A percentile compares a stretch with the other conserved stretches of the same genome.
phyloP scores from a whole-genome alignment of 805 yeast species.

The Monosporozyma servazzii region DNA sequence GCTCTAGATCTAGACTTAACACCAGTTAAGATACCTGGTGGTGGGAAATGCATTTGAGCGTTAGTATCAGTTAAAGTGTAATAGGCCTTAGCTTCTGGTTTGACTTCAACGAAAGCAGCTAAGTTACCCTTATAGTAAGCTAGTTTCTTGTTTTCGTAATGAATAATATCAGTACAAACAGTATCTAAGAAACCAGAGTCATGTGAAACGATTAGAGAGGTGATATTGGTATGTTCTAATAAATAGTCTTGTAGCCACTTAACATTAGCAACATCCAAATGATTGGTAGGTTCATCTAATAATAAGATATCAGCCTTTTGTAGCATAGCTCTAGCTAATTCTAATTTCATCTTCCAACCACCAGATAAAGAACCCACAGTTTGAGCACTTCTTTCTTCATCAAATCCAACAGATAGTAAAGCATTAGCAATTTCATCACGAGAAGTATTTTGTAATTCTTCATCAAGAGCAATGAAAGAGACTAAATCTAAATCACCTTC shows the following conservation, averaged over 20 bases:
- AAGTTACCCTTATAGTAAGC: constrained; percentile 94
- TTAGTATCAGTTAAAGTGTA: constrained; percentile 88
- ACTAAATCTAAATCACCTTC: constrained; percentile 89
- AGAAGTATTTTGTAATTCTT: constrained; percentile 58
- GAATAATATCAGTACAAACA: constrained; percentile 94
- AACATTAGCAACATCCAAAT: constrained; percentile 88
- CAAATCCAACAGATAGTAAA: constrained; percentile 78
- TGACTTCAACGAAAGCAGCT: constrained; percentile 80
- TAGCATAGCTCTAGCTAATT: constrained; percentile 96
- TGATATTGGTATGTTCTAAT: constrained; percentile 71
- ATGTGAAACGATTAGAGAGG: constrained; percentile 93
- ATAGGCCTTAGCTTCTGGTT: constrained; percentile 94
- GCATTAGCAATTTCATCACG: constrained; percentile 68
- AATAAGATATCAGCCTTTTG: constrained; percentile 92
- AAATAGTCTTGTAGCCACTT: constrained; percentile 90
- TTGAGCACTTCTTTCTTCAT: constrained; percentile 81
- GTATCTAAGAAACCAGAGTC: constrained; percentile 93
- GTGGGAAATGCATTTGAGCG: constrained; percentile 96
- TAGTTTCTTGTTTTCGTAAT: constrained; percentile 89
- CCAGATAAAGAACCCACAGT: constrained; percentile 92
- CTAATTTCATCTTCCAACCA: constrained; percentile 99
- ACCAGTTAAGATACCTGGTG: constrained; percentile 96
- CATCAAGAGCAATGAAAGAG: constrained; percentile 79
- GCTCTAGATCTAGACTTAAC: constrained; percentile 91
- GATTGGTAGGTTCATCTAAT: constrained; percentile 97